phyloP scores from a whole-genome alignment of 768 basidiomycete genomes.

The Hirschioporus abietinus region DNA sequence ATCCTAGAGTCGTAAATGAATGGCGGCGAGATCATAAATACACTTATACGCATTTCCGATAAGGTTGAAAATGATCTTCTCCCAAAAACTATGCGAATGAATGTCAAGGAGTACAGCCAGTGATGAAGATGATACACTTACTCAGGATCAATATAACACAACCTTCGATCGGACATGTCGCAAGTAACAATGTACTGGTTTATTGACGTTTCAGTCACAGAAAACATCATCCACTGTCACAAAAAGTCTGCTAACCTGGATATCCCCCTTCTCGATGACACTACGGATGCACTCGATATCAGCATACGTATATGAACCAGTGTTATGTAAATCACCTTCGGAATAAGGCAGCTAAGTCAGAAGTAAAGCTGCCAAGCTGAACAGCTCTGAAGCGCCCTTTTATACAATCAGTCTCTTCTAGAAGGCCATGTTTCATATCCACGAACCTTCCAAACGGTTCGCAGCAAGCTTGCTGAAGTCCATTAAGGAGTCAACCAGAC shows the following conservation, averaged over 20 bases:
- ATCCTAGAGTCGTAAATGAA: slow-evolving; percentile 9
- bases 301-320: background rate
- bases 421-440: background rate
- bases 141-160: slow-evolving; percentile 27
- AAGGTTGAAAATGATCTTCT: slow-evolving; percentile 27
- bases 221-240: background rate
- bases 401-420: background rate
- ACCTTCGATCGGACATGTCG: slow-evolving; percentile 16
- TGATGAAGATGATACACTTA: slow-evolving; percentile 2
- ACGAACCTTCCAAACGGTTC: slow-evolving; percentile 17
- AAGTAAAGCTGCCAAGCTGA: slow-evolving; percentile 24
- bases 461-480: slow-evolving; percentile 33
- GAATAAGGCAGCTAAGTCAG: slow-evolving; percentile 30
- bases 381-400: slow-evolving; percentile 24
- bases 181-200: slow-evolving; percentile 24
- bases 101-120: background rate
- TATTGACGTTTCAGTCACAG: background rate
- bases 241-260: slow-evolving; percentile 10
- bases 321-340: slow-evolving; percentile 4
- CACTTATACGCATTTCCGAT: slow-evolving; percentile 33
- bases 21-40: slow-evolving; percentile 7
- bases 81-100: slow-evolving; percentile 10
- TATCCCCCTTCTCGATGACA: slow-evolving; percentile 26
- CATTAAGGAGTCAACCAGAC: slow-evolving; percentile 33
- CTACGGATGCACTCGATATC: slow-evolving; percentile 4